A percentile compares a stretch with the other conserved stretches of the same genome.
phyloP scores from a whole-genome alignment of 2,329 filamentous ascomycete genomes.

The Cladosporium sp. region DNA sequence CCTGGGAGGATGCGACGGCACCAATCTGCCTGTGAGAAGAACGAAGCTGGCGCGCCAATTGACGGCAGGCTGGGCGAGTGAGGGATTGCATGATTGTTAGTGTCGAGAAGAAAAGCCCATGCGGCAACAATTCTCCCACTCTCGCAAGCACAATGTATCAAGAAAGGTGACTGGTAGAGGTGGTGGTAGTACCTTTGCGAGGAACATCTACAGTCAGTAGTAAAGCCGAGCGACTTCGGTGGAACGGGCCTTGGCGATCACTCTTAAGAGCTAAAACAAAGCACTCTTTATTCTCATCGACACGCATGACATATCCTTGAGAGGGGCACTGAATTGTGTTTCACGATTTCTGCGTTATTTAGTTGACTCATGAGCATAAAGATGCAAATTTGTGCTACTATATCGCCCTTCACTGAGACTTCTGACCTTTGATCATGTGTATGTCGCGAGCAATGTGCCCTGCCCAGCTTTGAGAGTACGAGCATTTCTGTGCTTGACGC shows the following conservation, averaged over 20 bases:
- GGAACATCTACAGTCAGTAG: neutral
- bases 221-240: slow-evolving; percentile 3
- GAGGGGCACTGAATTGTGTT: too few species aligned
- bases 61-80: slow-evolving; percentile 13
- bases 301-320: too few species aligned
- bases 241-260: neutral
- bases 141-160: neutral
- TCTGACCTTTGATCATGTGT: too few species aligned
- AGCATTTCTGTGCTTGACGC: too few species aligned
- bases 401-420: too few species aligned
- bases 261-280: neutral
- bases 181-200: neutral
- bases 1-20: slow-evolving; percentile 3
- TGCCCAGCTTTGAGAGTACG: too few species aligned
- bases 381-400: too few species aligned
- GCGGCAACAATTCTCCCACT: slow-evolving; percentile 11
- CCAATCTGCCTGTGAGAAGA: slow-evolving; percentile 8
- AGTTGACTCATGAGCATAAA: too few species aligned
- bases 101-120: slow-evolving; percentile 9
- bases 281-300: too few species aligned
- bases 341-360: too few species aligned
- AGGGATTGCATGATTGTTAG: slow-evolving; percentile 14
- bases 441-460: too few species aligned
- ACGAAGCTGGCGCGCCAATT: slow-evolving; percentile 14
- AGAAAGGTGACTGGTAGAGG: neutral